Percentiles rank a stretch among this genome's conserved stretches.
phyloP scores from a whole-genome alignment of 2,329 filamentous ascomycete species.

The Nemania sp. region DNA sequence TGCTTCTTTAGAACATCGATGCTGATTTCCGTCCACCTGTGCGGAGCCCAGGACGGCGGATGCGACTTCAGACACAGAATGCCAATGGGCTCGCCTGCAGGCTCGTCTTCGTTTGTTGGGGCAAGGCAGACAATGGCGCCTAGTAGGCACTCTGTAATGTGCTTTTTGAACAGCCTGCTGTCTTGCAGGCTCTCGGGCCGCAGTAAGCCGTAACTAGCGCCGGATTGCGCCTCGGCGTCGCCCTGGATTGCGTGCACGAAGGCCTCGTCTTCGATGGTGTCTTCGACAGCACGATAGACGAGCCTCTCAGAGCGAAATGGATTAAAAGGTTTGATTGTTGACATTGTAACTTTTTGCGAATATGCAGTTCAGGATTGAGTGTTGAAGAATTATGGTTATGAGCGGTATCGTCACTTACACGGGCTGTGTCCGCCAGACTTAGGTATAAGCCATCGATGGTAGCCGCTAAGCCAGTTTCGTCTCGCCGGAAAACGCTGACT shows the following conservation, averaged over 20 bases:
- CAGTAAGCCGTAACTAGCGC: conserved; percentile 35
- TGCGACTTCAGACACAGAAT: conserved; percentile 36
- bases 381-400: too few relatives aligned
- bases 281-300: conserved; percentile 43
- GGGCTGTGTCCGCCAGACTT: neutral
- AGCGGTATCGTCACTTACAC: too few relatives aligned
- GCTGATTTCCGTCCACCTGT: conserved; percentile 45
- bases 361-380: neutral
- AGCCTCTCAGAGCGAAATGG: conserved; percentile 44
- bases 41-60: conserved; percentile 40
- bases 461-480: conserved; percentile 22
- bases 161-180: conserved; percentile 36
- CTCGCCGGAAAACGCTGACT: conserved; percentile 19
- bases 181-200: conserved; percentile 37
- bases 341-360: conserved; percentile 15
- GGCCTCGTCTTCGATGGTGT: conserved; percentile 38
- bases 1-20: conserved; percentile 38
- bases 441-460: neutral
- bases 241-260: conserved; percentile 38
- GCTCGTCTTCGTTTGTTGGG: conserved; percentile 11
- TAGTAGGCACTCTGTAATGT: conserved; percentile 38
- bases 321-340: conserved; percentile 30
- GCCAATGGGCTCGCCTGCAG: conserved; percentile 37
- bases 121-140: conserved; percentile 44
- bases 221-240: conserved; percentile 37